Evolutionary conservation across 2,329 filamentous ascomycete genomes (phyloP).

Genomic region (Parascedosporium putredinis): DNA sequence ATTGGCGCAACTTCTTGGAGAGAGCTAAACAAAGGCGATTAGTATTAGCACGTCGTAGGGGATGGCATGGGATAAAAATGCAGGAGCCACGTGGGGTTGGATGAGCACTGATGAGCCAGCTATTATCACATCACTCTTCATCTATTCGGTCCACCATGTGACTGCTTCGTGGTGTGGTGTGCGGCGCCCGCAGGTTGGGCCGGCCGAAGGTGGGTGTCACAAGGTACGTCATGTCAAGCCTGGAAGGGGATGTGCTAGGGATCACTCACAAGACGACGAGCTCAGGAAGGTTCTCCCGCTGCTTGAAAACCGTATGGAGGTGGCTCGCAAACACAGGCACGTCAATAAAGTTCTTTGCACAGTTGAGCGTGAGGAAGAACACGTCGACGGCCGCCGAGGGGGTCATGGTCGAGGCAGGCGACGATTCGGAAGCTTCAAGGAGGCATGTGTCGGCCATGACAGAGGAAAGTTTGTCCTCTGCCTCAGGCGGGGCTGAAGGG

Average conservation of each 20-base stretch:
- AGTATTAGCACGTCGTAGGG: too few species aligned
- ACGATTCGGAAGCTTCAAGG: not conserved
- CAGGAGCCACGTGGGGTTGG: too few species aligned
- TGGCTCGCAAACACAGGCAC: slow-evolving; percentile 60
- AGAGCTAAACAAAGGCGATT: slow-evolving; percentile 47
- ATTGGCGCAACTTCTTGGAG: slow-evolving; percentile 88
- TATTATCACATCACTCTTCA: too few species aligned
- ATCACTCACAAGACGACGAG: slow-evolving; percentile 48
- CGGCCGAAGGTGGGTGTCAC: not conserved
- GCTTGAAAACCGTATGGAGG: slow-evolving; percentile 49
- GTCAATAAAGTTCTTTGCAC: slow-evolving; percentile 62
- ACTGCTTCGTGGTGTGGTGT: too few species aligned
- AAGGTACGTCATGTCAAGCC: not conserved
- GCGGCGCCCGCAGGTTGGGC: too few species aligned
- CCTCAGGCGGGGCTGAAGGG: not conserved
- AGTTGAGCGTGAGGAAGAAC: slow-evolving; percentile 85
- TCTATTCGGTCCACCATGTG: too few species aligned
- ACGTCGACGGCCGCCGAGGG: slow-evolving; percentile 47
- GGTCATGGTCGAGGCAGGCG: slow-evolving; percentile 13
- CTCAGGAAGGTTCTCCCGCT: slow-evolving; percentile 39
- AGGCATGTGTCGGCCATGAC: not conserved
- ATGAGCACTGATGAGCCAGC: too few species aligned
- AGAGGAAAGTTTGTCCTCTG: not conserved
- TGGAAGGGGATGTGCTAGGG: too few species aligned
- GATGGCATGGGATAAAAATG: too few species aligned